Conservation (phyloP, 163 green algal species). For the Chlorella variabilis region DNA sequence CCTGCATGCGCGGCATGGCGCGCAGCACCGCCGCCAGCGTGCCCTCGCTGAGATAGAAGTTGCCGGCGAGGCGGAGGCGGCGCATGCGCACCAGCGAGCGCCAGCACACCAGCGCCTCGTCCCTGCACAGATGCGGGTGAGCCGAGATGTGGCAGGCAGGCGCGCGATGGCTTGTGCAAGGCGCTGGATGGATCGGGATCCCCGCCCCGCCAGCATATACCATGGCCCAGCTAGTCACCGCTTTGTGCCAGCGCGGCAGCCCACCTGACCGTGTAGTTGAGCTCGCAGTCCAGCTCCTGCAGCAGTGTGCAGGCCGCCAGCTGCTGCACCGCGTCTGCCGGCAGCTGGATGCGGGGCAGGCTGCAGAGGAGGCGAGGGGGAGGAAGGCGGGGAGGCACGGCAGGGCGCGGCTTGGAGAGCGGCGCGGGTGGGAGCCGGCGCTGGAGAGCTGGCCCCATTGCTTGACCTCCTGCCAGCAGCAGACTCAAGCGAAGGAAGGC, state of each 20-base stretch:
- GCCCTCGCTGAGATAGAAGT: conserved; percentile 13
- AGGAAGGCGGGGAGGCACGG: too few species aligned
- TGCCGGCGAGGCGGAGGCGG: conserved; percentile 17
- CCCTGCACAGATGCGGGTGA: too few species aligned
- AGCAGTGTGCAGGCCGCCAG: conserved; percentile 6
- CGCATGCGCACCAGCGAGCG: neutral
- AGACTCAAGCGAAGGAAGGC: too few species aligned
- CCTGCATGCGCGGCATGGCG: conserved; percentile 23
- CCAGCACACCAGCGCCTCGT: conserved; percentile 27
- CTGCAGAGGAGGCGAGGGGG: neutral
- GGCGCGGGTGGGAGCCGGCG: neutral
- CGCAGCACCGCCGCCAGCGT: conserved; percentile 21
- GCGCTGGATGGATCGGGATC: too few species aligned
- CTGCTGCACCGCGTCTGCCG: conserved; percentile 2
- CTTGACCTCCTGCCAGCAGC: too few species aligned
- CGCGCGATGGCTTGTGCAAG: too few species aligned
- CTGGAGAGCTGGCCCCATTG: neutral
- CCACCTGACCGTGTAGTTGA: conserved; percentile 10
- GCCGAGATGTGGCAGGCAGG: too few species aligned
- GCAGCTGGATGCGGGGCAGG: conserved; percentile 38
- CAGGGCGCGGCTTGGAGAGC: neutral
- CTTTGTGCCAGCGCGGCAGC: neutral
- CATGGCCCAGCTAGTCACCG: neutral
- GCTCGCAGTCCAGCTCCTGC: neutral
- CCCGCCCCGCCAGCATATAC: too few species aligned